Evolutionary conservation across 1,284 basidiomycete species (phyloP).

Genomic region (Neotropicomus parvogracilis): DNA sequence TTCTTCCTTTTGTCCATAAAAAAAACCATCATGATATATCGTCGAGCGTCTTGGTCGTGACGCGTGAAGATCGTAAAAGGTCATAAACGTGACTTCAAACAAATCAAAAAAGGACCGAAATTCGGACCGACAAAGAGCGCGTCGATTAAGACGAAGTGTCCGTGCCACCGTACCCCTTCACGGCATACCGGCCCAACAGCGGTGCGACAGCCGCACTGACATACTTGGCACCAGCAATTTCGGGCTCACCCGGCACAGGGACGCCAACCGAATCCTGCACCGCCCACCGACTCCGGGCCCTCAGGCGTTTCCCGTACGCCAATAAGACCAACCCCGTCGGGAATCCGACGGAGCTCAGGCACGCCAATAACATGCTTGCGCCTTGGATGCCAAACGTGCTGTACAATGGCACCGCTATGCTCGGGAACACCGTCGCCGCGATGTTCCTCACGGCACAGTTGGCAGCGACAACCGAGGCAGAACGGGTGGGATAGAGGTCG

Average conservation of each 20-base stretch:
- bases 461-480: slow-evolving; percentile 29
- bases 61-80: background rate
- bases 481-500: slow-evolving; percentile 28
- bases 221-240: background rate
- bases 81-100: background rate
- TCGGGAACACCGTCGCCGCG: slow-evolving; percentile 22
- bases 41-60: background rate
- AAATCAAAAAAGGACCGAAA: background rate
- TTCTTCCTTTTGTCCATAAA: too few species aligned
- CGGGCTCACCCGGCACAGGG: background rate
- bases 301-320: slow-evolving; percentile 22
- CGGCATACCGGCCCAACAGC: slow-evolving; percentile 10
- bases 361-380: slow-evolving; percentile 22
- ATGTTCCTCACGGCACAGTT: slow-evolving; percentile 28
- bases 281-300: slow-evolving; percentile 27
- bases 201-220: slow-evolving; percentile 9
- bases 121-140: too few species aligned
- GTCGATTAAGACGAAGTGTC: slow-evolving; percentile 5
- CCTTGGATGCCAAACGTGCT: slow-evolving; percentile 15
- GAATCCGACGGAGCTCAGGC: slow-evolving; percentile 24
- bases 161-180: slow-evolving; percentile 20
- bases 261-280: slow-evolving; percentile 16
- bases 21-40: background rate
- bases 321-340: slow-evolving; percentile 21
- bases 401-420: slow-evolving; percentile 27